phyloP scores from a whole-genome alignment of 73 alveolate genomes.

The Tetrahymena borealis region DNA sequence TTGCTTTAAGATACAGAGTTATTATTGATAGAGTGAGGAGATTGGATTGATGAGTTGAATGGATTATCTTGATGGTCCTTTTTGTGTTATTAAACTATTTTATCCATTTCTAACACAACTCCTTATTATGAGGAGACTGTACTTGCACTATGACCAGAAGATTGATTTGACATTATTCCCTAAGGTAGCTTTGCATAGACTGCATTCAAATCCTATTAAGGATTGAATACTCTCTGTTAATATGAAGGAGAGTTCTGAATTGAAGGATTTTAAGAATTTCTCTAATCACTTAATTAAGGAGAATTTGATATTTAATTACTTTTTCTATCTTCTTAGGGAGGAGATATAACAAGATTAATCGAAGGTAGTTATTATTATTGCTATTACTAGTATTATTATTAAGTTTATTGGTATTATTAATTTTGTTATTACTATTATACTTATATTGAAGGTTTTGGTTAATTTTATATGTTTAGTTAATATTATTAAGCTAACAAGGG shows the following conservation, averaged over 20 bases:
- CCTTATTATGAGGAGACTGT: not conserved
- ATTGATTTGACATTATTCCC: not conserved
- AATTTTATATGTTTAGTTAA: too few relatives aligned
- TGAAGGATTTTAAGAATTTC: too few relatives aligned
- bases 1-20: not conserved
- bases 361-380: too few relatives aligned
- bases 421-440: not conserved
- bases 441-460: not conserved
- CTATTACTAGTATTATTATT: not conserved
- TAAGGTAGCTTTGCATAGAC: not conserved
- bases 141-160: not conserved
- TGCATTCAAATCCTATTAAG: not conserved
- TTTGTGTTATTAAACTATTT: not conserved
- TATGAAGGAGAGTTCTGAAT: not conserved
- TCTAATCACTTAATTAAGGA: too few relatives aligned
- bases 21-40: not conserved
- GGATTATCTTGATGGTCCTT: not conserved
- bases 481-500: too few relatives aligned
- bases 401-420: not conserved
- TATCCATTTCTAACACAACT: not conserved
- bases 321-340: too few relatives aligned
- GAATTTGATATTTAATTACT: too few relatives aligned
- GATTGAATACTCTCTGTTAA: not conserved
- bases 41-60: not conserved
- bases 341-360: too few relatives aligned